Evolutionary conservation across 23 red algal genomes (phyloP), one percentile per base, ranked within the genome.

Genomic region (Gracilaria caudata): DNA sequence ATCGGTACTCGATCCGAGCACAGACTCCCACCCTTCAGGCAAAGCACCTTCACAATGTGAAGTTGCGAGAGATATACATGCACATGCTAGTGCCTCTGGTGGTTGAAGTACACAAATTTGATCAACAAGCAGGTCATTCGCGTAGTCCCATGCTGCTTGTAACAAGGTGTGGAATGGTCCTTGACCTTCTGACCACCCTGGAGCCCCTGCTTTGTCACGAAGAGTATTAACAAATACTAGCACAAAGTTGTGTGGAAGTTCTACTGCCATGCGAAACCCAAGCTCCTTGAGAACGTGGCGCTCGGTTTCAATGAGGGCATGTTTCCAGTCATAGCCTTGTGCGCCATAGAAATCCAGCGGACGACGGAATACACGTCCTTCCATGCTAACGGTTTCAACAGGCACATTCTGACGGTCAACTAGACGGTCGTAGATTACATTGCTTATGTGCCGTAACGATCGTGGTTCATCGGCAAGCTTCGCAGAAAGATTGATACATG

Each of bases 281-380:
- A 94, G 56, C 26, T 87, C 83, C 28, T 81, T 80, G 9, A 94
- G 71, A 61, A 94, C 51, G 72, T 84, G 86, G 33, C 92, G 59
- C 57, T 94, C 92, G 30, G 83, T 76, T 28, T 64, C 68, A 43
- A 94, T 80, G n/a, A 94, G 23, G 37, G 63, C 82, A 40, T 39
- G 56, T 60, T 94, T 94, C 92, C 92, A 94, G 36, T 94, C 74
- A 58, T 86, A 87, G 21, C 92, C 92, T 61, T 77, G 49, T 16
- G 71, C 81, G 16, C 81, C 80, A 44, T 80, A 94, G 41, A 70
- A 82, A 20, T 94, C 54, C n/a, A 94, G 45, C 10, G 65, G 29
- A 46, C 64, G 61, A n/a, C 82, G 61, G 26, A 13, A 75, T 19
- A 35, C 11, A 16, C 29, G 47, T 14, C 36, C 56, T 54, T 28